A percentile compares a stretch with the other conserved stretches of the same genome.
These are phyloP conservation scores for Lithospermum erythrorhizon DNA, from an alignment of 257 asterid genomes.

Conservation along the genomic window DNA sequence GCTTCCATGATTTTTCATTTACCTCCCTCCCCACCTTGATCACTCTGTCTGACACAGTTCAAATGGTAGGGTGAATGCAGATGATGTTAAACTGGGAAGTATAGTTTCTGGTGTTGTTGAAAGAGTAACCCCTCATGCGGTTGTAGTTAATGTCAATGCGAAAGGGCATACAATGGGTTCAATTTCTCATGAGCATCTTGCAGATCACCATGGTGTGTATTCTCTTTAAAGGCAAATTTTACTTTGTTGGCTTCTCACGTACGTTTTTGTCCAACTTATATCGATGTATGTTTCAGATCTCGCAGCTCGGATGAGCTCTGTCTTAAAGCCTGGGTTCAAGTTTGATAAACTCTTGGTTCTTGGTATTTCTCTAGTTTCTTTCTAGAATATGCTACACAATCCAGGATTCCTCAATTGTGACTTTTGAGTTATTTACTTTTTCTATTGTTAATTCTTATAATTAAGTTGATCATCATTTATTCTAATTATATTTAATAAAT, in stretches of 20 bases:
- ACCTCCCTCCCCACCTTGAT: background rate
- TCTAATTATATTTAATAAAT: no score
- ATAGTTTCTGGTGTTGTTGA: constrained; percentile 81
- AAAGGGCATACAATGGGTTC: constrained; percentile 61
- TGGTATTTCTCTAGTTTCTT: constrained; percentile 34
- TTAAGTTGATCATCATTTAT: background rate
- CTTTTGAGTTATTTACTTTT: background rate
- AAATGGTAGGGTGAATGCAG: constrained; percentile 36
- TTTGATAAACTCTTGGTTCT: constrained; percentile 86
- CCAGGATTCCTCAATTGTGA: background rate
- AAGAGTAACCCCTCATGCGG: constrained; percentile 42
- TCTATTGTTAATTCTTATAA: background rate
- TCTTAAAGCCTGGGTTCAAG: constrained; percentile 67
- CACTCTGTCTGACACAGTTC: background rate
- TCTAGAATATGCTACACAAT: background rate
- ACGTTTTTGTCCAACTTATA: constrained; percentile 11
- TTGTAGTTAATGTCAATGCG: constrained; percentile 41
- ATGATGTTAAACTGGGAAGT: constrained; percentile 55
- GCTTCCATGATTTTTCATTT: no score
- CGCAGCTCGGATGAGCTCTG: constrained; percentile 48
- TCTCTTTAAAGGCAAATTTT: constrained; percentile 3
- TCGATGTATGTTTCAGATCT: constrained; percentile 38
- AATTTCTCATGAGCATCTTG: constrained; percentile 67
- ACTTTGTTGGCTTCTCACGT: constrained; percentile 4
- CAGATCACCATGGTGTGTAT: constrained; percentile 70